Evolutionary conservation across 208 protist genomes (phyloP).

Genomic region (Trypanosoma grayi): DNA sequence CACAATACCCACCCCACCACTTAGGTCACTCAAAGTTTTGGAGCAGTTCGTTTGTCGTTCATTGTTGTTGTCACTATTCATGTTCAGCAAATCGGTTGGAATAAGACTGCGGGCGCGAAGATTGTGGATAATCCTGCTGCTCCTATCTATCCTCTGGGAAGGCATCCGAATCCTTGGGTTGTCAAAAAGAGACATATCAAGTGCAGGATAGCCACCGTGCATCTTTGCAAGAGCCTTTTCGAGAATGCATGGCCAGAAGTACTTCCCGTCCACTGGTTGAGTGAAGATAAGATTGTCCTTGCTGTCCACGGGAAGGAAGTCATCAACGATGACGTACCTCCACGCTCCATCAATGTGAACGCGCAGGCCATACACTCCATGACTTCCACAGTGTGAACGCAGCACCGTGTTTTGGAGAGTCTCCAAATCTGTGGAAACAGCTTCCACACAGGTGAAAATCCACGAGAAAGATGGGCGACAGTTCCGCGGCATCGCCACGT

Average conservation of each 20-base stretch:
- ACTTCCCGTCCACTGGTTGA: constrained; percentile 34
- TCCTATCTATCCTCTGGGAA: background rate
- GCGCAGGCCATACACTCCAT: constrained; percentile 58
- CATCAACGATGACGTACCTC: constrained; percentile 85
- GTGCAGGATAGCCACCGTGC: constrained; percentile 67
- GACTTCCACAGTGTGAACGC: background rate
- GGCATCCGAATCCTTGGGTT: constrained; percentile 17
- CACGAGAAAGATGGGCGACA: constrained; percentile 45
- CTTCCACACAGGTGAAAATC: constrained; percentile 51
- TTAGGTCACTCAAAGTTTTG: constrained; percentile 51
- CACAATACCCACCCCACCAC: constrained; percentile 55
- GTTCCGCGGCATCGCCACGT: constrained; percentile 29
- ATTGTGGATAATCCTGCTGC: background rate
- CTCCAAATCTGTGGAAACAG: constrained; percentile 29
- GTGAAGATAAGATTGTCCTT: constrained; percentile 68
- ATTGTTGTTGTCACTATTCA: background rate
- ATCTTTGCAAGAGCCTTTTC: constrained; percentile 89
- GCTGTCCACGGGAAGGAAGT: constrained; percentile 77
- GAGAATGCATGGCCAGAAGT: constrained; percentile 77
- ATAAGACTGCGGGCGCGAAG: background rate
- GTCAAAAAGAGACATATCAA: constrained; percentile 38
- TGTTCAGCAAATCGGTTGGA: background rate
- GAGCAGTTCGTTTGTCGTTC: constrained; percentile 26
- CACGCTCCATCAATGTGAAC: constrained; percentile 80
- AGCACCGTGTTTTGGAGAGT: constrained; percentile 18